A percentile compares a stretch with the other conserved stretches of the same genome.
Evolutionary conservation across 495 filamentous ascomycete species (phyloP).

Genomic region (Hyaloscypha finlandica): DNA sequence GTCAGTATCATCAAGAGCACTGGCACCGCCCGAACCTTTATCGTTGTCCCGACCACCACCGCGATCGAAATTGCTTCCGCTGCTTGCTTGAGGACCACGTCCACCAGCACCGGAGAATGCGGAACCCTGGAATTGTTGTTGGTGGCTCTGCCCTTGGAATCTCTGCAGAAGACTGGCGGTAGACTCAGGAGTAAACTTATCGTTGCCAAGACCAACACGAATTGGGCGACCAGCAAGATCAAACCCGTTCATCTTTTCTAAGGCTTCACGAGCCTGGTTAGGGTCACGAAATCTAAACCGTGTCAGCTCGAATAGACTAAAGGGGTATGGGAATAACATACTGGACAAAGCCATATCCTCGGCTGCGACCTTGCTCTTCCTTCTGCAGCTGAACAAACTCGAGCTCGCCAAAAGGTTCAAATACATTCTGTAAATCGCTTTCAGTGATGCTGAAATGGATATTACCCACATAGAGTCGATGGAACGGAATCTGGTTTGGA

Average conservation of each 20-base stretch:
- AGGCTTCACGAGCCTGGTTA: slow-evolving; percentile 84
- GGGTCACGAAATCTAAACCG: slow-evolving; percentile 82
- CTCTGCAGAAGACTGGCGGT: slow-evolving; percentile 88
- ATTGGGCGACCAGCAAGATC: slow-evolving; percentile 97
- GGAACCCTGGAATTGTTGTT: slow-evolving; percentile 86
- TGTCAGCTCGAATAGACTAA: slow-evolving; percentile 6
- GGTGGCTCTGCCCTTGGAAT: slow-evolving; percentile 77
- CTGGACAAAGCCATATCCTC: slow-evolving; percentile 99
- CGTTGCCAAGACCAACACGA: slow-evolving; percentile 98
- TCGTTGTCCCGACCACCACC: slow-evolving; percentile 89
- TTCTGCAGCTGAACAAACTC: slow-evolving; percentile 98
- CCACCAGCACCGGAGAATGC: slow-evolving; percentile 91
- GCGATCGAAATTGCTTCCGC: slow-evolving; percentile 83
- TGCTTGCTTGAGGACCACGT: slow-evolving; percentile 81
- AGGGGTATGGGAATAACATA: slow-evolving; percentile 52
- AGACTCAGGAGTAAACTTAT: slow-evolving; percentile 99
- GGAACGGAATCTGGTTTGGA: slow-evolving; percentile 84
- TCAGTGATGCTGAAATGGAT: slow-evolving; percentile 99
- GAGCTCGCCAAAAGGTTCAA: slow-evolving; percentile 96
- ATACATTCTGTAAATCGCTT: slow-evolving; percentile 91
- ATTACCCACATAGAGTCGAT: slow-evolving; percentile 98
- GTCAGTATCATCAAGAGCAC: slow-evolving; percentile 96
- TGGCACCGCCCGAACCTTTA: slow-evolving; percentile 85
- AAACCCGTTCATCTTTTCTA: slow-evolving; percentile 99
- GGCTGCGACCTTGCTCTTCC: slow-evolving; percentile 85